Conservation (phyloP, 495 filamentous ascomycete species). For the Cudoniella acicularis region DNA sequence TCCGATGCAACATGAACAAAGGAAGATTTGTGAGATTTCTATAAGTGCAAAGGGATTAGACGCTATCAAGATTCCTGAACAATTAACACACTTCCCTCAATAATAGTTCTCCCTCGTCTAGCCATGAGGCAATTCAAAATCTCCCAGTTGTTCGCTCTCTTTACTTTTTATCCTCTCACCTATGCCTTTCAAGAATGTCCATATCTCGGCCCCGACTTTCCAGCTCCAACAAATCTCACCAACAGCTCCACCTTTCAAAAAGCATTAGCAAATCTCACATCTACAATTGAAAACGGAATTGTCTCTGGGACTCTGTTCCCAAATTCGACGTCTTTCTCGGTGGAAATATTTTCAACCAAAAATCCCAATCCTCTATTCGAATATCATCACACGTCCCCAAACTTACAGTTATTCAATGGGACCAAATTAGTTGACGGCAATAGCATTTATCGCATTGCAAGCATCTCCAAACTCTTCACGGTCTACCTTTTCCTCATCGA, state of each 20-base stretch:
- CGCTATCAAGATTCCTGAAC: too few species aligned
- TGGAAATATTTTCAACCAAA: conserved; percentile 11
- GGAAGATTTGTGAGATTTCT: too few species aligned
- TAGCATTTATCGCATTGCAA: conserved; percentile 45
- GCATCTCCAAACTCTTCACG: conserved; percentile 47
- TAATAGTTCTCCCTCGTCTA: too few species aligned
- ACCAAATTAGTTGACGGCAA: conserved; percentile 34
- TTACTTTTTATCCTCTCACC: neutral
- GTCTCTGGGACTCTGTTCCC: conserved; percentile 29
- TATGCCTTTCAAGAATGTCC: conserved; percentile 40
- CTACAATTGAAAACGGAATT: conserved; percentile 11
- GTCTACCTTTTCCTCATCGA: conserved; percentile 39
- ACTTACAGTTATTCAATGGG: conserved; percentile 19
- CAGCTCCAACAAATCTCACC: conserved; percentile 34
- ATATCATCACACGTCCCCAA: neutral
- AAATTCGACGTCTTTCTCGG: conserved; percentile 44
- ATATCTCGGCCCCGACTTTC: conserved; percentile 42
- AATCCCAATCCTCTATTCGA: neutral
- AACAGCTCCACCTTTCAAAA: conserved; percentile 28
- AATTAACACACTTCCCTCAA: too few species aligned
- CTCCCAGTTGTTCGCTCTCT: neutral
- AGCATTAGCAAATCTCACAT: conserved; percentile 36
- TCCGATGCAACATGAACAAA: too few species aligned
- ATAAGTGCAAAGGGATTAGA: too few species aligned
- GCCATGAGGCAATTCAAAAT: neutral